A percentile compares a stretch with the other conserved stretches of the same genome.
phyloP scores from a whole-genome alignment of 2,329 filamentous ascomycete species.

The Penicillium sp. region DNA sequence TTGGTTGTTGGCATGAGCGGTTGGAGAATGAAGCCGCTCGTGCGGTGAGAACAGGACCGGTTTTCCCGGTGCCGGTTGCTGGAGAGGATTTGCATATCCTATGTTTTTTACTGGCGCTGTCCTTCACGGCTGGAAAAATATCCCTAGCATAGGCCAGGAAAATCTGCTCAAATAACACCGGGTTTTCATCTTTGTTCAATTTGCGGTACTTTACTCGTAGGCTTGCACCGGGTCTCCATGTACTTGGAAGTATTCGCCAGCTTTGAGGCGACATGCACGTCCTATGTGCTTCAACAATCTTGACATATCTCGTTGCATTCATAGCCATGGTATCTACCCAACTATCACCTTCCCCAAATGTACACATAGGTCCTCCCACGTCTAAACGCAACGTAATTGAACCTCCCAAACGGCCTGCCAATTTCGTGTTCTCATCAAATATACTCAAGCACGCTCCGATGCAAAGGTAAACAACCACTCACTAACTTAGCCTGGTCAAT shows the following conservation, averaged over 20 bases:
- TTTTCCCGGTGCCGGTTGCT: slow-evolving; percentile 24
- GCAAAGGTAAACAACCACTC: too few species aligned
- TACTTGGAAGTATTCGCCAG: neutral
- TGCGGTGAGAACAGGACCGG: slow-evolving; percentile 20
- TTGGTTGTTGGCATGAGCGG: slow-evolving; percentile 21
- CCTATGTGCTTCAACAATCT: neutral
- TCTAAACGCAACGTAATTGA: neutral
- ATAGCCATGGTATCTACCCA: neutral
- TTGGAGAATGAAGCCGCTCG: slow-evolving; percentile 16
- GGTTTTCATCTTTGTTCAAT: slow-evolving; percentile 29
- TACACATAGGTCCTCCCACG: neutral
- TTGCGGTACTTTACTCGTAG: neutral
- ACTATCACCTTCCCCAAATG: neutral
- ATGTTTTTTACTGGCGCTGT: slow-evolving; percentile 29
- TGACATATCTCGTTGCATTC: neutral
- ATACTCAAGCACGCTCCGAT: too few species aligned
- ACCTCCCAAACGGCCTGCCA: neutral
- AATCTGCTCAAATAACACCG: slow-evolving; percentile 32
- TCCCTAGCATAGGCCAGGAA: slow-evolving; percentile 35
- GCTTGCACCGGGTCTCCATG: neutral
- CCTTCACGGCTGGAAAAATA: slow-evolving; percentile 27
- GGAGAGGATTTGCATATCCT: slow-evolving; percentile 17
- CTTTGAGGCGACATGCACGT: neutral
- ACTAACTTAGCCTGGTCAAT: too few species aligned
- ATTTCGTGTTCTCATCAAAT: neutral